These are phyloP conservation scores for Apophysomyces elegans DNA, from an alignment of 371 early-diverging fungal species.

Conservation along the genomic window DNA sequence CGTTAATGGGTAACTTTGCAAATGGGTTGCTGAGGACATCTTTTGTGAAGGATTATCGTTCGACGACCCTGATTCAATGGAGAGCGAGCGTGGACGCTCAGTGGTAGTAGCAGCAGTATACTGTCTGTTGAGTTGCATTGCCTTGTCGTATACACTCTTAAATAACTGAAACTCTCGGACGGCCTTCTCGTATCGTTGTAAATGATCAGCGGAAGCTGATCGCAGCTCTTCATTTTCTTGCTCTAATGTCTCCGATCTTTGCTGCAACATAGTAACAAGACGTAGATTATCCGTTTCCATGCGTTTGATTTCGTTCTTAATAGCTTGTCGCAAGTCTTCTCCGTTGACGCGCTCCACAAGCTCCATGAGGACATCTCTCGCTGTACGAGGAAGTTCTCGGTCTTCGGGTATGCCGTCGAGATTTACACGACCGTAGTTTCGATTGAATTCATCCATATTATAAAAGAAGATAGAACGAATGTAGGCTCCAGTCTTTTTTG, in stretches of 20 bases:
- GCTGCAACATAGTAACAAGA: constrained; percentile 35
- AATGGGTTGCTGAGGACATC: neutral
- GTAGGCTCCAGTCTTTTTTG: neutral
- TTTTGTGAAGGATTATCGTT: constrained; percentile 13
- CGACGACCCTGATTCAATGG: constrained; percentile 29
- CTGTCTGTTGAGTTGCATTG: constrained; percentile 9
- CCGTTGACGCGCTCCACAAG: constrained; percentile 24
- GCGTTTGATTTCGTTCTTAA: constrained; percentile 34
- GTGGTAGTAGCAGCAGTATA: constrained; percentile 23
- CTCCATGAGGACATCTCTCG: constrained; percentile 22
- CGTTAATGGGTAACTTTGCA: constrained; percentile 21
- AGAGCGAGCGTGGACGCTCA: constrained; percentile 29
- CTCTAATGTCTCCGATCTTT: constrained; percentile 38
- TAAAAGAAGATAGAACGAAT: neutral
- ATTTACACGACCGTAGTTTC: constrained; percentile 14
- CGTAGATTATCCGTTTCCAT: constrained; percentile 37
- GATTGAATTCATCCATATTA: constrained; percentile 17
- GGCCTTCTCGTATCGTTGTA: constrained; percentile 49
- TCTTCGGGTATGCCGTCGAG: constrained; percentile 11
- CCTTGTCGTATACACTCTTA: constrained; percentile 42
- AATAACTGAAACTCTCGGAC: constrained; percentile 56
- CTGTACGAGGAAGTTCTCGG: constrained; percentile 9
- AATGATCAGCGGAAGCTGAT: constrained; percentile 21
- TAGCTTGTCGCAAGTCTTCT: constrained; percentile 29
- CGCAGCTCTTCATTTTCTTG: constrained; percentile 40